Conservation (phyloP, 257 asterid genomes). For the Jacaranda copaia region DNA sequence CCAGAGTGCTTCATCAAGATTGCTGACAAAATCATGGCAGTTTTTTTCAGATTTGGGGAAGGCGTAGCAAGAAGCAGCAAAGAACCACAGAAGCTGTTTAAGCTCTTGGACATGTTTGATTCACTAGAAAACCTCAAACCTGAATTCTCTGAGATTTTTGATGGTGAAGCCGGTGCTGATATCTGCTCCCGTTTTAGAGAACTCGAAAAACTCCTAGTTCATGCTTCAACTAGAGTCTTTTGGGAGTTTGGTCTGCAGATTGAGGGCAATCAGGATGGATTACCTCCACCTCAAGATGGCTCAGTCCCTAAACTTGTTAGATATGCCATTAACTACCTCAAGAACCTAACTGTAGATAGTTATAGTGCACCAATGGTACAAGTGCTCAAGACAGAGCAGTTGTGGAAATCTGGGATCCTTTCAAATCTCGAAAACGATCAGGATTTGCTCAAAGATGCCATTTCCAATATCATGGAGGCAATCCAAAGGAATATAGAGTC, state of each 20-base stretch:
- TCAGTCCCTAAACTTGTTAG: constrained; percentile 81
- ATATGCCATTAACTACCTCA: constrained; percentile 75
- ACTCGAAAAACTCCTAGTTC: constrained; percentile 72
- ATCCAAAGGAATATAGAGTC: constrained; percentile 70
- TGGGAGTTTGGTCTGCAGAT: constrained; percentile 84
- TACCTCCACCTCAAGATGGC: constrained; percentile 75
- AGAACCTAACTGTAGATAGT: constrained; percentile 56
- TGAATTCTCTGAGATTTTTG: constrained; percentile 53
- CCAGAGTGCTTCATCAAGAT: constrained; percentile 79
- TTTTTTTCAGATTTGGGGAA: constrained; percentile 88
- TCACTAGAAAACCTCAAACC: constrained; percentile 65
- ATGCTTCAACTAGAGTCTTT: constrained; percentile 67
- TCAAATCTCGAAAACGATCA: constrained; percentile 52
- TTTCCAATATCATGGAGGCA: constrained; percentile 80
- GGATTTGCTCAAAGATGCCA: constrained; percentile 59
- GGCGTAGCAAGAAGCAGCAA: constrained; percentile 82
- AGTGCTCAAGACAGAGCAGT: constrained; percentile 64
- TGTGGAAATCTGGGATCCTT: constrained; percentile 68
- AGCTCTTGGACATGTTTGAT: constrained; percentile 80
- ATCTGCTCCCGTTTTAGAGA: constrained; percentile 70
- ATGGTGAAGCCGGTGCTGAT: constrained; percentile 68
- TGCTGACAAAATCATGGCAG: constrained; percentile 91
- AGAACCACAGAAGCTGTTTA: constrained; percentile 87
- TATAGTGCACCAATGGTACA: constrained; percentile 61
- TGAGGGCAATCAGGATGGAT: constrained; percentile 72